Evolutionary conservation across 164 flowering plant species (phyloP).

Genomic region (Litsea cubeba): DNA sequence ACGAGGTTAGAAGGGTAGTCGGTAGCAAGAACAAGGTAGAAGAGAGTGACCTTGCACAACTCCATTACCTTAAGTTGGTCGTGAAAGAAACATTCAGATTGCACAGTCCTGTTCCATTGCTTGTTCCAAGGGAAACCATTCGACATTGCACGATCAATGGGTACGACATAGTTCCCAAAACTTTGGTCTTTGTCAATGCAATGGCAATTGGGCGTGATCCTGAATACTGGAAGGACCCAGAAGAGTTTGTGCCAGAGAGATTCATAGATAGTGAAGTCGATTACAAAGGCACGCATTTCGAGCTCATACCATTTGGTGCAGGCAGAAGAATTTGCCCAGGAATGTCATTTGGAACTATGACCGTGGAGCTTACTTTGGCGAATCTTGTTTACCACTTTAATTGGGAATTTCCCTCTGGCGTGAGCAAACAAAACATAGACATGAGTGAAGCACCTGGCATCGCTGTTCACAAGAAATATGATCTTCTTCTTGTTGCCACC

Average conservation of each 20-base stretch:
- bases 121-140: slow-evolving; percentile 14
- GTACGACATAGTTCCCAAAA: slow-evolving; percentile 16
- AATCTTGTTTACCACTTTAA: slow-evolving; percentile 11
- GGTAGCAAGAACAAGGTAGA: slow-evolving; percentile 19
- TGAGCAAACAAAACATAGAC: slow-evolving; percentile 7
- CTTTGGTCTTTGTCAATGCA: slow-evolving; percentile 10
- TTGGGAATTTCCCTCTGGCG: slow-evolving; percentile 14
- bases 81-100: slow-evolving; percentile 18
- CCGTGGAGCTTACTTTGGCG: slow-evolving; percentile 10
- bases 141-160: slow-evolving; percentile 9
- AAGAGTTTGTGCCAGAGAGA: slow-evolving; percentile 20
- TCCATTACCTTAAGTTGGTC: slow-evolving; percentile 17
- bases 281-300: slow-evolving; percentile 13
- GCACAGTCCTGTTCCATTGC: slow-evolving; percentile 9
- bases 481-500: slow-evolving; percentile 6
- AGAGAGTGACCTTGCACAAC: slow-evolving; percentile 14
- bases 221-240: slow-evolving; percentile 12
- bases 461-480: slow-evolving; percentile 12
- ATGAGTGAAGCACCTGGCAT: slow-evolving; percentile 8
- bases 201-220: slow-evolving; percentile 12
- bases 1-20: slow-evolving; percentile 6
- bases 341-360: slow-evolving; percentile 5
- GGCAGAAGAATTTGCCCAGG: slow-evolving; percentile 19
- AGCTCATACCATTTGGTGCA: slow-evolving; percentile 16
- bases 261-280: slow-evolving; percentile 7